Evolutionary conservation across 495 filamentous ascomycete genomes (phyloP).

Genomic region (Penicillium paxilli): DNA sequence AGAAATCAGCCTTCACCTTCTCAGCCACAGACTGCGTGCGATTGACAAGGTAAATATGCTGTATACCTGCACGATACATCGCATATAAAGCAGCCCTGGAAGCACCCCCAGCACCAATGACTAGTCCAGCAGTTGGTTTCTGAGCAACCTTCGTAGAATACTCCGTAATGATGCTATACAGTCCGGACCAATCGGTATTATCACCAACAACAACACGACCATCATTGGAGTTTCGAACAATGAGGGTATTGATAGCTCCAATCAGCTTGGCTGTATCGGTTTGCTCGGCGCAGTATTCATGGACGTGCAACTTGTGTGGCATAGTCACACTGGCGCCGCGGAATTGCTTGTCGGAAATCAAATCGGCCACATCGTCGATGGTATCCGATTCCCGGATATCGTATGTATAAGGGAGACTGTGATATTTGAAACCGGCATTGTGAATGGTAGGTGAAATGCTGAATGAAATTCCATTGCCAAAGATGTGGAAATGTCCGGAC

Average conservation of each 20-base stretch:
- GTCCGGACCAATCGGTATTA: constrained; percentile 51
- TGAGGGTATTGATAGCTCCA: constrained; percentile 47
- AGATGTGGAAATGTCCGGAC: constrained; percentile 47
- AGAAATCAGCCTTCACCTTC: constrained; percentile 61
- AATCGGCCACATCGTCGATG: constrained; percentile 36
- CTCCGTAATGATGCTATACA: constrained; percentile 27
- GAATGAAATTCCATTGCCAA: constrained; percentile 64
- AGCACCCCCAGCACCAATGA: constrained; percentile 47
- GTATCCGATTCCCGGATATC: constrained; percentile 50
- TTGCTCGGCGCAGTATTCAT: constrained; percentile 35
- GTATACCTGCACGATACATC: constrained; percentile 55
- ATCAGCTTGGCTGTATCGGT: constrained; percentile 33
- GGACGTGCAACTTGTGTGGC: constrained; percentile 47
- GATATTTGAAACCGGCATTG: constrained; percentile 62
- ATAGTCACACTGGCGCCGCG: constrained; percentile 50
- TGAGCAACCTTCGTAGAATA: constrained; percentile 6
- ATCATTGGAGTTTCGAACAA: constrained; percentile 23
- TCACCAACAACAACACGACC: constrained; percentile 31
- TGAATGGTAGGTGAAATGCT: constrained; percentile 72
- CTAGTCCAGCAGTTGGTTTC: constrained; percentile 26
- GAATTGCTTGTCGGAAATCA: constrained; percentile 43
- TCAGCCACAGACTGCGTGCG: constrained; percentile 53
- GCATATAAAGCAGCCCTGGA: constrained; percentile 43
- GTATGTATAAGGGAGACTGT: constrained; percentile 64
- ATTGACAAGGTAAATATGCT: constrained; percentile 64